Evolutionary conservation across 176 grass and related monocot genomes (phyloP), one percentile per base, ranked within the genome.

Genomic region (Carex cristatella): DNA sequence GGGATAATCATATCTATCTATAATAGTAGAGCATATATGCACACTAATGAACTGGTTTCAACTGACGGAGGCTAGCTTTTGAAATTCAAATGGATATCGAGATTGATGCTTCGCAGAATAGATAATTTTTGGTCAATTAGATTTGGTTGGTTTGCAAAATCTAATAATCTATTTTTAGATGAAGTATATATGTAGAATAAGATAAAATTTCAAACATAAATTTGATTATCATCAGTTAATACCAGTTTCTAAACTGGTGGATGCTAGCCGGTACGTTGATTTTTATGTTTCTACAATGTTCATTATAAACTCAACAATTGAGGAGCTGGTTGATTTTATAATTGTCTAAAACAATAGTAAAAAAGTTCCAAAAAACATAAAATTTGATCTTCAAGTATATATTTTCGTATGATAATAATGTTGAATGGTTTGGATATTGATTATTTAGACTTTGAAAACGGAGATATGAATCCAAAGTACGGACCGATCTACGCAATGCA

Each of bases 91-190:
- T 79, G 53, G 74, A 78, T 23, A 23, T 23, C 23, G 74, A 55
- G 28, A 11, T 53, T 49, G 9, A 54, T 75, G 46, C 46, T 75
- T 75, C 19, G 4, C 11, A 10, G 46, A 78, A 78, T 32, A 53
- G 51, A 1, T 5, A 2, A 33, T 79, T 32, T 35, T 35, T 56
- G 53, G 51, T 18, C 18, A 79, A 79, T 13, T 58, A 9, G 28
- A 51, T 58, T 58, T 33, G 13, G 53, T 79, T 72, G 69, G 63
- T 28, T 72, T 56, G 35, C 30, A 18, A 13, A 55, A 56, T 5
- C 73, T 77, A 56, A 31, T n/a, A 79, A 79, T 11, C 14, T 79
- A 79, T 58, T 79, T 79, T 79, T 79, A 76, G 74, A 78, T 16
- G 57, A 75, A 51, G 2, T 75, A 30, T 49, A 23, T 75, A 30